Evolutionary conservation across 768 basidiomycete genomes (phyloP), one percentile per base, ranked within the genome.

Genomic region (Exsudoporus frostii): DNA sequence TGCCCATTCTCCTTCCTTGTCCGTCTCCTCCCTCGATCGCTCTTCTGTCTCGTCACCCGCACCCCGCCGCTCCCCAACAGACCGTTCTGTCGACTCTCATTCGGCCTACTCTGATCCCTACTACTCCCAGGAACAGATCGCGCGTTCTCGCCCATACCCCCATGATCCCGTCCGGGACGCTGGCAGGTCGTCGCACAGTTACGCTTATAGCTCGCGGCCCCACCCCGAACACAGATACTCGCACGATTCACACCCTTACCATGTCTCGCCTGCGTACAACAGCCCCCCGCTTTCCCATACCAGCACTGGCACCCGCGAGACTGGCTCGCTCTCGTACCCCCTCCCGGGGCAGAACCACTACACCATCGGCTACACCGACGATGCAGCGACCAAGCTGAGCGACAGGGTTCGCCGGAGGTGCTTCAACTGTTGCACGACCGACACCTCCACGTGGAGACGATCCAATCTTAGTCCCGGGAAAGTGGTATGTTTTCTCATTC

Each of bases 401-500:
- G 86, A 90, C 65, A 78, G 87, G 37, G 85, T 91, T 45, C 78
- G 89, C 25, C 71, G 89, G 34, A 74, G 88, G 43, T 91, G 89
- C 69, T 90, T 86, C 79, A 91, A 91, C 66, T 91, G 89, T 69
- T 85, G 85, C 66, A 90, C 88, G 24, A 90, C 89, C 14, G 89
- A 91, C 57, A 90, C 90, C 30, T 85, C 84, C 45, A 90, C 88
- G 24, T 91, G 89, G 89, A 72, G 89, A 33, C 72, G 89, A 54
- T 84, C 82, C 15, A 89, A 87, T 63, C 78, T 91, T 53, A 84
- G 81, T 53, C 88, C 88, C 1, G 89, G 89, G 25, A 91, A 91
- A 80, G 89, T 91, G 60, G 79, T 79, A 57, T 53, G 79, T 61
- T 7, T 33, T 27, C 27, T 52, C 2, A 13, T 25, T 29, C 49